Base-by-base conservation (phyloP, 2,329 filamentous ascomycete species). In the Mollisia scopiformis region DNA sequence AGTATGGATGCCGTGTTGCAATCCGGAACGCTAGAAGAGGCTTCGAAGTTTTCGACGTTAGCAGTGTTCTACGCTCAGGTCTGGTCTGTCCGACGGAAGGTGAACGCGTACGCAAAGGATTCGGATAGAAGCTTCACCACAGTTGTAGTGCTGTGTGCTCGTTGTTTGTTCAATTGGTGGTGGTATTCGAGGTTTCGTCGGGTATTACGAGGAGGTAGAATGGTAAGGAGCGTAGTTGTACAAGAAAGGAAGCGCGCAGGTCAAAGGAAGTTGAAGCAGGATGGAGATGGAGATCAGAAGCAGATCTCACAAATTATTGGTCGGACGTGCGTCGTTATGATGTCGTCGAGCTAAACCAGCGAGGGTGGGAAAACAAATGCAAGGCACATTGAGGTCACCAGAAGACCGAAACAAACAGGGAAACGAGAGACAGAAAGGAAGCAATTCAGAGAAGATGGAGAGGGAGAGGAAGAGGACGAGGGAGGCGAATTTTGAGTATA, bases 271-370 rank as follows among this genome's bases (percentile, higher is more conserved):
- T 19, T 23, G 56, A 23, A 52, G 27, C n/a, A 46, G 50, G 54
- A 46, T 46, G 23, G 57, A 50, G 23, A 46, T 46, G 35, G 46
- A 33, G 25, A 43, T 43, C 39, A 43, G 39, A 43, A 57, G 49
- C 27, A 50, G 23, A 31, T 33, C 37, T 27, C 39, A 31, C 23
- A 21, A 35, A 53, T 62, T 47, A 63, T 61, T 61, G 58, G 60
- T 57, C 35, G 55, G 21, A 58, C 46, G 19, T 51, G 41, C 47
- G 33, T 13, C 35, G 49, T 47, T 55, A 53, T 60, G 58, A 60
- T 56, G 58, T 65, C 50, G 59, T 52, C 31, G 31, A 60, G 63
- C 55, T 53, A 31, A n/a, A 39, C 27, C 23, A 25, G 28, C 28
- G 30, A 61, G 51, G 33, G 39, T 19, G 7, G 35, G 35, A 23